Evolutionary conservation across 225 moss, liverwort and hornwort genomes (phyloP).

Genomic region (Takakia lepidozioides): DNA sequence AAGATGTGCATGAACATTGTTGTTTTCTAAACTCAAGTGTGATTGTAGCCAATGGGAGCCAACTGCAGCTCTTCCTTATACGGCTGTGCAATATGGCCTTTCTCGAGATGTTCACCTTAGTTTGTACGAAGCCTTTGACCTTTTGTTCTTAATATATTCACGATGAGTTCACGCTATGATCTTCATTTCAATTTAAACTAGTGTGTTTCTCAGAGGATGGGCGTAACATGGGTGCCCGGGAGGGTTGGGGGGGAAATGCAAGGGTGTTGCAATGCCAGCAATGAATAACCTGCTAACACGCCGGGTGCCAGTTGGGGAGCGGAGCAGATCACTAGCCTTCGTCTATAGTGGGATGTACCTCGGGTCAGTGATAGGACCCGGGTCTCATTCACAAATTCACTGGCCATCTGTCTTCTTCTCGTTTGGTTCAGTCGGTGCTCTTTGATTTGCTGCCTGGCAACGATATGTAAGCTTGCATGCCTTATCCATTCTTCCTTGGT

Average conservation of each 20-base stretch:
- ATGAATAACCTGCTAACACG: slow-evolving; percentile 95
- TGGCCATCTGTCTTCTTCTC: slow-evolving; percentile 97
- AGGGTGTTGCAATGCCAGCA: slow-evolving; percentile 99
- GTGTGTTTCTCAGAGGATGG: too few species aligned
- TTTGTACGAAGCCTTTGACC: too few species aligned
- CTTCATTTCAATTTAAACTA: too few species aligned
- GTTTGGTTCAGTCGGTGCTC: slow-evolving; percentile 80
- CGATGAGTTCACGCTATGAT: too few species aligned
- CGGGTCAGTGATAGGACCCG: slow-evolving; percentile 87
- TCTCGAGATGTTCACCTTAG: too few species aligned
- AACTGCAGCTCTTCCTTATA: too few species aligned
- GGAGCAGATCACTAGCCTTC: slow-evolving; percentile 88
- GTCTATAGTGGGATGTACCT: slow-evolving; percentile 99
- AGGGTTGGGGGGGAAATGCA: slow-evolving; percentile 1
- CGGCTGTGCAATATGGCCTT: too few species aligned
- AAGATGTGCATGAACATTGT: too few species aligned
- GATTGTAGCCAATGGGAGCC: too few species aligned
- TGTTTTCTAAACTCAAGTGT: too few species aligned
- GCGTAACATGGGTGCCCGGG: too few species aligned
- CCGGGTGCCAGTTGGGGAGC: slow-evolving; percentile 85
- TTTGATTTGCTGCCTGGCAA: slow-evolving; percentile 88
- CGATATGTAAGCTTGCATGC: slow-evolving; percentile 35
- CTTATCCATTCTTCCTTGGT: background rate
- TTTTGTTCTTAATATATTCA: too few species aligned
- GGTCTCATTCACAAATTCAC: slow-evolving; percentile 61